A percentile compares a stretch with the other conserved stretches of the same genome.
phyloP scores from a whole-genome alignment of 2,329 filamentous ascomycete species.

The Bisporella sp. region DNA sequence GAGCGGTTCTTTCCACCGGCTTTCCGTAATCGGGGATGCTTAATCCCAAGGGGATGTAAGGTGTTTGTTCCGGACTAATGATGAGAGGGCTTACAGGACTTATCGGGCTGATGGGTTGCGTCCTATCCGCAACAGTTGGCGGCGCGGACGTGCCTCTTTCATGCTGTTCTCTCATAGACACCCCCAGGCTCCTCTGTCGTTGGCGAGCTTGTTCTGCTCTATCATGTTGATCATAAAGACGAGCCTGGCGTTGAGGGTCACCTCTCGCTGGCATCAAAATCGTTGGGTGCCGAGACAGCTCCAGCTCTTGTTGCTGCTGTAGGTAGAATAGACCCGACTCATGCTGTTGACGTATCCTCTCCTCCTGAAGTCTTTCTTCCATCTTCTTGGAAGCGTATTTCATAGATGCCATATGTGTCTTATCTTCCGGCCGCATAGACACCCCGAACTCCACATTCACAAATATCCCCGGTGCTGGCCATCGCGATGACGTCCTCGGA shows the following conservation, averaged over 20 bases:
- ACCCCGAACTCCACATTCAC: constrained; percentile 24
- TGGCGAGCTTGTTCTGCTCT: neutral
- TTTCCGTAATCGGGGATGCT: no score
- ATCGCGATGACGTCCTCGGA: constrained; percentile 14
- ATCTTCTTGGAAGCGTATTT: constrained; percentile 21
- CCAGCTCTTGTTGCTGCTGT: neutral
- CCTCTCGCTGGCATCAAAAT: constrained; percentile 2
- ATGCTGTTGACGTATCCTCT: constrained; percentile 10
- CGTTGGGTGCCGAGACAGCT: neutral
- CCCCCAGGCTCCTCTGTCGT: constrained; percentile 5
- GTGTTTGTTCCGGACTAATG: constrained; percentile 7
- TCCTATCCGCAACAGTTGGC: constrained; percentile 16
- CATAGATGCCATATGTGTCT: constrained; percentile 17
- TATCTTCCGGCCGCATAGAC: constrained; percentile 18
- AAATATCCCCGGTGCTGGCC: constrained; percentile 18
- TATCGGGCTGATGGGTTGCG: constrained; percentile 9
- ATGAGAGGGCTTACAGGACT: constrained; percentile 14
- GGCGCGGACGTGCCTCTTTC: constrained; percentile 23
- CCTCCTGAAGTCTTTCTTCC: constrained; percentile 18
- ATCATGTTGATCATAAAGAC: constrained; percentile 2
- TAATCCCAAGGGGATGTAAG: constrained; percentile 3
- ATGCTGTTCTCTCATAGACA: constrained; percentile 4
- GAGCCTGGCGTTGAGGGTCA: neutral
- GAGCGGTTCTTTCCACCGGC: neutral
- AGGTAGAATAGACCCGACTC: neutral